phyloP scores from a whole-genome alignment of 2,329 filamentous ascomycete genomes.

The Aureobasidium subglaciale region DNA sequence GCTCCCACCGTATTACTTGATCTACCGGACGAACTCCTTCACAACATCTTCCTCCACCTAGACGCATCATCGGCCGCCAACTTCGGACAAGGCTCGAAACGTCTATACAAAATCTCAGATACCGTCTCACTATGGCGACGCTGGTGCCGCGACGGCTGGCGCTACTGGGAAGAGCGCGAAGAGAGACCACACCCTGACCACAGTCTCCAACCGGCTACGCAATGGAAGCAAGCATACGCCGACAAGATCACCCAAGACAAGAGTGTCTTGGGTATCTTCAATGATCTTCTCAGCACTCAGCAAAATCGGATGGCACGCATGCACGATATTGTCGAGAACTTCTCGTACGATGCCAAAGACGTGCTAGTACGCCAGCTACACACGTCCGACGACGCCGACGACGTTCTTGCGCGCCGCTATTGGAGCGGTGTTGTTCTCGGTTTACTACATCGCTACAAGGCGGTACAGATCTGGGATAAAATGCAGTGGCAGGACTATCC shows the following conservation, averaged over 20 bases:
- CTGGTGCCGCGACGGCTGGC: conserved; percentile 63
- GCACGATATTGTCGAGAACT: conserved; percentile 56
- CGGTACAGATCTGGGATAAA: conserved; percentile 68
- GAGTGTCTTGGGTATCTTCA: conserved; percentile 40
- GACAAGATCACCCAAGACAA: conserved; percentile 30
- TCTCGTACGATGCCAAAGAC: conserved; percentile 86
- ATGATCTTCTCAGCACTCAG: conserved; percentile 64
- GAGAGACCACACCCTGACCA: conserved; percentile 48
- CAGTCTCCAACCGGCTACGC: conserved; percentile 24
- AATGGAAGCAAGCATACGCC: conserved; percentile 58
- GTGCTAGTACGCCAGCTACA: conserved; percentile 62
- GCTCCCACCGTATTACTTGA: neutral
- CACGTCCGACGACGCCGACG: conserved; percentile 53
- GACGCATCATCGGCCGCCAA: conserved; percentile 44
- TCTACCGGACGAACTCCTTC: conserved; percentile 79
- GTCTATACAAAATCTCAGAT: conserved; percentile 58
- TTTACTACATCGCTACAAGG: conserved; percentile 72
- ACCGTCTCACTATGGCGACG: conserved; percentile 73
- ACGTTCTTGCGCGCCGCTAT: conserved; percentile 72
- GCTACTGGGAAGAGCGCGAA: conserved; percentile 68
- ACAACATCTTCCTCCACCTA: conserved; percentile 64
- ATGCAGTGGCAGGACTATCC: conserved; percentile 46
- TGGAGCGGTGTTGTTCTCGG: conserved; percentile 68
- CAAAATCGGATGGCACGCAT: conserved; percentile 62
- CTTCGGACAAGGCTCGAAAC: conserved; percentile 52